Evolutionary conservation across 2,329 filamentous ascomycete species (phyloP).

Genomic region (Apiospora hydei): DNA sequence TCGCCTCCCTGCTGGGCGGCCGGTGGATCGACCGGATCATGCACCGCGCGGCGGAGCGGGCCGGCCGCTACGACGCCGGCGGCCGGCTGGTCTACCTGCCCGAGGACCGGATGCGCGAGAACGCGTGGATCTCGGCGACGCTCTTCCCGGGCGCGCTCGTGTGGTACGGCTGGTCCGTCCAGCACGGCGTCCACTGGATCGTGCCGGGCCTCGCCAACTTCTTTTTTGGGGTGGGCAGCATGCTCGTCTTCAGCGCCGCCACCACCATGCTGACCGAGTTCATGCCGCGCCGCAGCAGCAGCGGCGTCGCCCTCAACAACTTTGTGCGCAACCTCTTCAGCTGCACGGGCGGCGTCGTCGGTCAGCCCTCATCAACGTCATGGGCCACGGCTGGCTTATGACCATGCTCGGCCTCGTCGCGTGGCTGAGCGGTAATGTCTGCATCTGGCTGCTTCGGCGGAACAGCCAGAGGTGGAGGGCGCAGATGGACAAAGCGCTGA

Average conservation of each 20-base stretch:
- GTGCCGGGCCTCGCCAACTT: slow-evolving; percentile 71
- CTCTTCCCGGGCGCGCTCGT: slow-evolving; percentile 75
- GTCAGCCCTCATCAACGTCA: slow-evolving; percentile 74
- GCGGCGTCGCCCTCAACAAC: slow-evolving; percentile 82
- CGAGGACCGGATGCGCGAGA: slow-evolving; percentile 84
- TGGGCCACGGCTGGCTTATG: slow-evolving; percentile 80
- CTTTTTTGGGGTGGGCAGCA: slow-evolving; percentile 77
- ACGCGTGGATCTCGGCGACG: slow-evolving; percentile 77
- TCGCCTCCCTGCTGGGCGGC: slow-evolving; percentile 73
- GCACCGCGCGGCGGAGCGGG: slow-evolving; percentile 75
- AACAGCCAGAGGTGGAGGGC: slow-evolving; percentile 70
- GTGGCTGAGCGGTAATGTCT: slow-evolving; percentile 61
- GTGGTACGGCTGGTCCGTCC: slow-evolving; percentile 78
- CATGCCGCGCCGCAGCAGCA: slow-evolving; percentile 73
- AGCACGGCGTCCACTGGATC: slow-evolving; percentile 70
- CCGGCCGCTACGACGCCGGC: slow-evolving; percentile 70
- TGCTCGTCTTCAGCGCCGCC: slow-evolving; percentile 77
- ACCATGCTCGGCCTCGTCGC: slow-evolving; percentile 63
- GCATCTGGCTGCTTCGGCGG: slow-evolving; percentile 67
- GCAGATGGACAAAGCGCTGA: slow-evolving; percentile 58
- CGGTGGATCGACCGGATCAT: slow-evolving; percentile 84
- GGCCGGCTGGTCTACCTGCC: slow-evolving; percentile 74
- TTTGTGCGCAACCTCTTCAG: slow-evolving; percentile 81
- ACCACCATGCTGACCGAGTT: slow-evolving; percentile 90
- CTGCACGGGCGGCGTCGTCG: slow-evolving; percentile 73